Evolutionary conservation across 2,329 filamentous ascomycete species (phyloP).

Genomic region (Sclerotinia glacialis): DNA sequence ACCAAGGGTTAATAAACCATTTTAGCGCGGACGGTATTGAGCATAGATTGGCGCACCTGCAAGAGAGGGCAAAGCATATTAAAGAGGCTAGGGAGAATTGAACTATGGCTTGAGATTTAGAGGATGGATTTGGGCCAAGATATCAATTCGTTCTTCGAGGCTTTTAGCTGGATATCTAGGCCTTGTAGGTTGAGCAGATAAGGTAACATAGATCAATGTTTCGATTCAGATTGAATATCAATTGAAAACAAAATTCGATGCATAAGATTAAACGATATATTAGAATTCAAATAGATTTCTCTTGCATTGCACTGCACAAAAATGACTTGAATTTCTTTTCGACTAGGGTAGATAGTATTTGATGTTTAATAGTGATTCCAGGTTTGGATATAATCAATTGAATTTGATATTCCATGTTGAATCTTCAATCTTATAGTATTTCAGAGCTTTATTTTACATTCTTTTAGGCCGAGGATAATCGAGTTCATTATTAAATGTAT

Average conservation of each 20-base stretch:
- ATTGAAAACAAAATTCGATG: neutral
- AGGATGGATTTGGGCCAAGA: neutral
- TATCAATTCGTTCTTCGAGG: neutral
- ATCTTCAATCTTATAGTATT: no score
- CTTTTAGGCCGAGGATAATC: no score
- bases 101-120: neutral
- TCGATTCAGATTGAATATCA: neutral
- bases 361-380: no score
- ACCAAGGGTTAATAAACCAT: conserved; percentile 25
- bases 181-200: neutral
- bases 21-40: conserved; percentile 30
- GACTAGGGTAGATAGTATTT: no score
- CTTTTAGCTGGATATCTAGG: neutral
- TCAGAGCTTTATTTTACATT: no score
- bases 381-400: no score
- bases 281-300: neutral
- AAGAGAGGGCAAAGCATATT: neutral
- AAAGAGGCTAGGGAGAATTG: neutral
- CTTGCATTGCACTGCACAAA: neutral
- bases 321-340: no score
- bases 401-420: no score
- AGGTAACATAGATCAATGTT: neutral
- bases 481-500: no score
- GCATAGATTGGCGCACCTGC: neutral
- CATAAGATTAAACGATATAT: no score